Evolutionary conservation across 2,329 filamentous ascomycete species (phyloP).

Genomic region (Talaromyces sp.): DNA sequence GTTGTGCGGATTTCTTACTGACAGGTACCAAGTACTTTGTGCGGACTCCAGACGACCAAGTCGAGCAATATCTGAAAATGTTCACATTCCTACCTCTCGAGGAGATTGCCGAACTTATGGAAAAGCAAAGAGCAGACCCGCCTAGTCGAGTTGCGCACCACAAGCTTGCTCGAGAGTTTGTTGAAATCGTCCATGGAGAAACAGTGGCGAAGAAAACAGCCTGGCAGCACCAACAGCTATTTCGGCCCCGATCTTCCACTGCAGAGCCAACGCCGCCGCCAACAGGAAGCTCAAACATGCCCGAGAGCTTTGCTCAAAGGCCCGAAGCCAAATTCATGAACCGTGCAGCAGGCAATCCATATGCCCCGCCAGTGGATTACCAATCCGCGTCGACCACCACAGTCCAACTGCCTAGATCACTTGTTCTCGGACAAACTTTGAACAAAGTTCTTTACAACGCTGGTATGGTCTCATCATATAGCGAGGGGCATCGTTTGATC

Average conservation of each 20-base stretch:
- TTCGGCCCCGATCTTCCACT: conserved; percentile 30
- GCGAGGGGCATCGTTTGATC: conserved; percentile 48
- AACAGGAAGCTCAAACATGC: conserved; percentile 13
- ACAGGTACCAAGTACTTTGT: conserved; percentile 65
- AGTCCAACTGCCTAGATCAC: conserved; percentile 43
- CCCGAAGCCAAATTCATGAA: conserved; percentile 22
- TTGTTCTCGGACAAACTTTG: conserved; percentile 45
- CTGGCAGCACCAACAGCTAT: conserved; percentile 47
- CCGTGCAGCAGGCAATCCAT: conserved; percentile 30
- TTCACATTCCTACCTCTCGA: conserved; percentile 80
- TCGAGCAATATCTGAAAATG: conserved; percentile 76
- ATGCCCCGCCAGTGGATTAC: conserved; percentile 34
- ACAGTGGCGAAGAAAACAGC: conserved; percentile 60
- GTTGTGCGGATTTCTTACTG: conserved; percentile 12
- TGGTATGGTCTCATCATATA: conserved; percentile 46
- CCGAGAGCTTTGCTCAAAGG: conserved; percentile 16
- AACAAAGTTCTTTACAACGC: conserved; percentile 47
- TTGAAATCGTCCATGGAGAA: conserved; percentile 71
- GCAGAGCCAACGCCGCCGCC: conserved; percentile 28
- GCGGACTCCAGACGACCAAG: conserved; percentile 71
- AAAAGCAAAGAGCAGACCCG: conserved; percentile 61
- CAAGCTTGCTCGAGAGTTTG: conserved; percentile 72
- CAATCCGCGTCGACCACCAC: conserved; percentile 32
- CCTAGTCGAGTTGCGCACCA: conserved; percentile 76
- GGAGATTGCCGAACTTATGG: conserved; percentile 64